Percentiles rank a stretch among this genome's conserved stretches.
Evolutionary conservation across 2,329 filamentous ascomycete species (phyloP).

Genomic region (Aspergillaceae sp.): DNA sequence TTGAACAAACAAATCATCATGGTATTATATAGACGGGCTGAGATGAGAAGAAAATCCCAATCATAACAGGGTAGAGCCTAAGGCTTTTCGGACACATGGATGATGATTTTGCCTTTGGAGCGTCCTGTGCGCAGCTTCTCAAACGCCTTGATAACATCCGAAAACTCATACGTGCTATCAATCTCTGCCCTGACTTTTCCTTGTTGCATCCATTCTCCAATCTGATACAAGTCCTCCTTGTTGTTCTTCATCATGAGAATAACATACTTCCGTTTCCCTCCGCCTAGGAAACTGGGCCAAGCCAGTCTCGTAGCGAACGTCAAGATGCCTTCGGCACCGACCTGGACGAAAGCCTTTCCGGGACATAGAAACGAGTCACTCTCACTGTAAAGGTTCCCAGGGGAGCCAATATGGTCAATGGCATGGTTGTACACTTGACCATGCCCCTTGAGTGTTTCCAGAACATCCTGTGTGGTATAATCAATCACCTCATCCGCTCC

Average conservation of each 20-base stretch:
- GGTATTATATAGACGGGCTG: neutral
- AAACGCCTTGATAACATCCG: constrained; percentile 50
- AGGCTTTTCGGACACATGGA: constrained; percentile 24
- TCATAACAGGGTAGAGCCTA: neutral
- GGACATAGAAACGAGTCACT: constrained; percentile 44
- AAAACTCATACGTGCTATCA: constrained; percentile 48
- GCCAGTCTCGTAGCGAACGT: constrained; percentile 31
- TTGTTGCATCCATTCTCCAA: constrained; percentile 50
- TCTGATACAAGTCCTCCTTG: constrained; percentile 38
- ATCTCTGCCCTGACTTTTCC: constrained; percentile 51
- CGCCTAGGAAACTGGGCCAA: constrained; percentile 43
- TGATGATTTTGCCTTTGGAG: constrained; percentile 52
- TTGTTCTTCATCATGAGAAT: constrained; percentile 29
- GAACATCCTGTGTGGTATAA: constrained; percentile 46
- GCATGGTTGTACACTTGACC: constrained; percentile 45
- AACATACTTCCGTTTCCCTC: constrained; percentile 36
- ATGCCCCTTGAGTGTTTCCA: constrained; percentile 38
- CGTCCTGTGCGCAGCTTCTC: constrained; percentile 49
- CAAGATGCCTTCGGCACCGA: constrained; percentile 35
- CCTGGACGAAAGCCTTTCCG: constrained; percentile 45
- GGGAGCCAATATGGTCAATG: constrained; percentile 51
- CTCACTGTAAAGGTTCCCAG: constrained; percentile 45
- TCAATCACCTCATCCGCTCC: constrained; percentile 59
- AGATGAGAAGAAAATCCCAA: no score
- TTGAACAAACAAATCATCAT: neutral